Conservation (phyloP, 2,329 filamentous ascomycete genomes). For the Talaromyces marneffei region DNA sequence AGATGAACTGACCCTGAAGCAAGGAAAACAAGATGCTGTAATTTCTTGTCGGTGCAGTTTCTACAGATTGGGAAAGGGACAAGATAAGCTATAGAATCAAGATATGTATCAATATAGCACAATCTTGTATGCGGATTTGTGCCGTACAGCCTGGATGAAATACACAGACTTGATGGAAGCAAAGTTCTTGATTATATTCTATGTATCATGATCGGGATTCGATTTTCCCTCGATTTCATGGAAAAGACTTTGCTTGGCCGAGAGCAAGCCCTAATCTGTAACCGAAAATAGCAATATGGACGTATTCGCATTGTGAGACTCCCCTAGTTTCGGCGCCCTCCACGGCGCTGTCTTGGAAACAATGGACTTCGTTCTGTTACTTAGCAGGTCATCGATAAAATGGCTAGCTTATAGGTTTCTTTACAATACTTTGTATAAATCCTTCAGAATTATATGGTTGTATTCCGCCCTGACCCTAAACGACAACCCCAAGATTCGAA, state of each 20-base stretch:
- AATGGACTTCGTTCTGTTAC: neutral
- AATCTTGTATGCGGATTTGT: neutral
- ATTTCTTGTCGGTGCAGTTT: neutral
- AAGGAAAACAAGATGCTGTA: neutral
- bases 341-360: no score
- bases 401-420: no score
- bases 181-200: neutral
- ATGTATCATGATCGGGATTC: neutral
- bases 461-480: neutral
- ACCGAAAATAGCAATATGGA: neutral
- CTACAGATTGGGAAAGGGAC: no score
- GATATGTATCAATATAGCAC: neutral
- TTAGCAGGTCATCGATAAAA: neutral
- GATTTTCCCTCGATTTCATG: neutral
- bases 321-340: neutral
- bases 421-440: no score
- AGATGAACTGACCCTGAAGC: neutral
- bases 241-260: neutral
- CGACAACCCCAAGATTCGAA: no score
- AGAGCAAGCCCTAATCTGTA: neutral
- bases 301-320: neutral
- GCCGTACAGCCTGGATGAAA: neutral
- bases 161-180: neutral
- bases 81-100: no score
- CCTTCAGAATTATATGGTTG: neutral